Evolutionary conservation across 2,329 filamentous ascomycete genomes (phyloP), one percentile per base, ranked within the genome.

Genomic region (Fusarium sp.): DNA sequence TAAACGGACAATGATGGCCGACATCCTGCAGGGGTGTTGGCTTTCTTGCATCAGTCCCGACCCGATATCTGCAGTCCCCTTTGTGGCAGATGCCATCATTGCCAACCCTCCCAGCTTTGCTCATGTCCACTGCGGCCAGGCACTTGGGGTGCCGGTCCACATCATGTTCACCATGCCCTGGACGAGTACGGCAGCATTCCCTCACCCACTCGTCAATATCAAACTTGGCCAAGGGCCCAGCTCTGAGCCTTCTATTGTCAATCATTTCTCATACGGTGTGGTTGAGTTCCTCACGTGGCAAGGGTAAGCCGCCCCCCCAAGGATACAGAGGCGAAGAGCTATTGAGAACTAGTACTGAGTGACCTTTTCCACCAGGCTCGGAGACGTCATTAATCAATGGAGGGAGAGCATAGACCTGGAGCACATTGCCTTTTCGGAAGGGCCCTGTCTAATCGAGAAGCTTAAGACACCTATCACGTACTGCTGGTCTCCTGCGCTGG

Each of bases 251-350:
- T 91, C 93, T 74, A 84, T 88, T 2, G 88, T 91, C 1, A 94
- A 94, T 72, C 93, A 91, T 77, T 86, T 94, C 20, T 92, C 90
- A 0, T 95, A 94, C 76, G 88, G 89, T 2, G 84, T 94, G 39
- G 91, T 95, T 1, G 93, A 94, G 67, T 91, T 94, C 86, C 86
- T 95, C 83, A 92, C 93, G n/a, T 95, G 92, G 92, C 92, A 95
- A 81, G 93, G 92, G 50, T 54, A 20, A 31, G 27, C 10, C 4
- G 27, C 22, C 8, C 10, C 50, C 4, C 29, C n/a, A 50, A 6
- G 3, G 24, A 50, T 27, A 11, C 18, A 27, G 6, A 31, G 27
- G 11, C 8, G 6, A 37, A 37, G 6, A 16, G 2, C 35, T 37
- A 13, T 20, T 7, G 10, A 10, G 39, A 31, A 3, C 18, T 2